Conservation (phyloP, 1,139 yeast genomes). For the Candida tetrigidarum region DNA sequence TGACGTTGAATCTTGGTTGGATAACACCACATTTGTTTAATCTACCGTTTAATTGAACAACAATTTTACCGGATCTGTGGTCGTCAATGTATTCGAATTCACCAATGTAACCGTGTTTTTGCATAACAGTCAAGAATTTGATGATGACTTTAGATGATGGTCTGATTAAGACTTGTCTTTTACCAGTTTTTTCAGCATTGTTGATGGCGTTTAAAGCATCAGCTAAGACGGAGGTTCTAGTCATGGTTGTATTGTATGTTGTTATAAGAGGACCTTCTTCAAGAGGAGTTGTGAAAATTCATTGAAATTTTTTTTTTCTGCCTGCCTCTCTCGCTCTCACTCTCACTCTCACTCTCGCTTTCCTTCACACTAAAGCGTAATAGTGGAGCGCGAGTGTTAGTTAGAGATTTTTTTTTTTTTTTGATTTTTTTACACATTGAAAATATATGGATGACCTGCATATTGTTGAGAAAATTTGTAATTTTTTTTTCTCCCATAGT, state of each 20-base stretch:
- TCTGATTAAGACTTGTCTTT: slow-evolving; percentile 98
- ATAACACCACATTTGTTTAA: slow-evolving; percentile 98
- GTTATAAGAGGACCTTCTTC: neutral
- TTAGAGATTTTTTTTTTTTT: too few relatives aligned
- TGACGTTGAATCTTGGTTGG: slow-evolving; percentile 97
- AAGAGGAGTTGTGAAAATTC: slow-evolving; percentile 1
- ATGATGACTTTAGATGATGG: slow-evolving; percentile 99
- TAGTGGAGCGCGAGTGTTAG: too few relatives aligned
- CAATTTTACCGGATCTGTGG: slow-evolving; percentile 99
- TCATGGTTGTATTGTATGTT: slow-evolving; percentile 55
- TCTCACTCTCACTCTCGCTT: neutral
- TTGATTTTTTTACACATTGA: too few relatives aligned
- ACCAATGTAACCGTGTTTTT: slow-evolving; percentile 99
- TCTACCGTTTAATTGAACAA: slow-evolving; percentile 96
- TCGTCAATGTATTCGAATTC: slow-evolving; percentile 99
- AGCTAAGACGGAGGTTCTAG: slow-evolving; percentile 98
- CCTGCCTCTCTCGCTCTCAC: neutral
- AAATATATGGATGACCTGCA: slow-evolving; percentile 1
- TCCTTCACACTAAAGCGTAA: too few relatives aligned
- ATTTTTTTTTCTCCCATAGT: neutral
- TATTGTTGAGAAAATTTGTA: slow-evolving; percentile 1
- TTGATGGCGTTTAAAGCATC: slow-evolving; percentile 98
- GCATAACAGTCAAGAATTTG: slow-evolving; percentile 97
- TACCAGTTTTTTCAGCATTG: slow-evolving; percentile 99
- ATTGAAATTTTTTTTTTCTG: slow-evolving; percentile 6